Evolutionary conservation across 208 protist genomes (phyloP).

Genomic region (Wallacemonas sp.): DNA sequence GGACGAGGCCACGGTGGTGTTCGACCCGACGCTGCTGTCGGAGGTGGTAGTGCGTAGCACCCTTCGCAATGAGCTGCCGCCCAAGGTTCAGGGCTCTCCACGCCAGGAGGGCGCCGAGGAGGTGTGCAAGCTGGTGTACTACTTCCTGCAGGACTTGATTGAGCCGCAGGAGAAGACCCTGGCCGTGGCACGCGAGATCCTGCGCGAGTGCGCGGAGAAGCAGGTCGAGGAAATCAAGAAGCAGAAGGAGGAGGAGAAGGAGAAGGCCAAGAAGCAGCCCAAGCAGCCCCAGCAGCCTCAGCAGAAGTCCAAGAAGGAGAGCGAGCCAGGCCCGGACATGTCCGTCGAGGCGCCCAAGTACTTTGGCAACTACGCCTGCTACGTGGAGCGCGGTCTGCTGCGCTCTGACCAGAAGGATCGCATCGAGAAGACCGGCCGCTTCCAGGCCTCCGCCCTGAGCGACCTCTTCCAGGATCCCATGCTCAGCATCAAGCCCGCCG

Average conservation of each 20-base stretch:
- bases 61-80: constrained; percentile 25
- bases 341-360: constrained; percentile 20
- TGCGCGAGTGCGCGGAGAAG: constrained; percentile 8
- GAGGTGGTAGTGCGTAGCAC: constrained; percentile 38
- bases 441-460: constrained; percentile 42
- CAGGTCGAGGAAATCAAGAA: constrained; percentile 17
- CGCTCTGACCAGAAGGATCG: constrained; percentile 20
- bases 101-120: constrained; percentile 22
- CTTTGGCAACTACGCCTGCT: constrained; percentile 34
- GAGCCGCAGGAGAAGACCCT: constrained; percentile 3
- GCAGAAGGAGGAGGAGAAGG: constrained; percentile 28
- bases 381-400: constrained; percentile 29
- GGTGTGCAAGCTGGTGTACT: constrained; percentile 7
- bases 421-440: constrained; percentile 38
- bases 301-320: constrained; percentile 13
- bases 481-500: constrained; percentile 19
- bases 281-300: constrained; percentile 1
- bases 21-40: constrained; percentile 42
- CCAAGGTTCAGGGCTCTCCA: constrained; percentile 26
- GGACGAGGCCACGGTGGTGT: constrained; percentile 37
- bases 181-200: background rate
- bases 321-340: background rate
- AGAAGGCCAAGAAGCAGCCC: constrained; percentile 20
- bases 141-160: constrained; percentile 12
- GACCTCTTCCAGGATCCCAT: constrained; percentile 42